phyloP scores from a whole-genome alignment of 2,329 filamentous ascomycete species.

The Lachnellula cervina region DNA sequence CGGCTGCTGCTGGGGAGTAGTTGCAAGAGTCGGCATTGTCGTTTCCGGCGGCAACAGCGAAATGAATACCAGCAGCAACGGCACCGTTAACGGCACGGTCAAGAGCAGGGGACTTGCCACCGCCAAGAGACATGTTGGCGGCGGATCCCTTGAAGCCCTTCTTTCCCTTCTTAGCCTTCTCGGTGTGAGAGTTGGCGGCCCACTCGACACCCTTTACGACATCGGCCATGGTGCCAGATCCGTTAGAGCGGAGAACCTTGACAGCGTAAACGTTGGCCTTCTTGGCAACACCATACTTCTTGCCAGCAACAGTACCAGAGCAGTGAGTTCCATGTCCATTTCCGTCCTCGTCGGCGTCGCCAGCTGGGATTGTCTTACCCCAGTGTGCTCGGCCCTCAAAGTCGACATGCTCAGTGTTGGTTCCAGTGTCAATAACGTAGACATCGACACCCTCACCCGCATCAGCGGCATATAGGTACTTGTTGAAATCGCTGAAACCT shows the following conservation, averaged over 20 bases:
- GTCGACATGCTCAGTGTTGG: conserved; percentile 89
- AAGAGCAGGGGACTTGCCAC: conserved; percentile 90
- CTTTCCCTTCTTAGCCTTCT: conserved; percentile 74
- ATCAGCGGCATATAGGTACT: conserved; percentile 87
- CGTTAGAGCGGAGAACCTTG: conserved; percentile 97
- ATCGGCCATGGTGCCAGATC: conserved; percentile 96
- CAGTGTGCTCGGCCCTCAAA: conserved; percentile 93
- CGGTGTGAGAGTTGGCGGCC: conserved; percentile 74
- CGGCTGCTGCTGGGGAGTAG: conserved; percentile 93
- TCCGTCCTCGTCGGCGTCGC: conserved; percentile 84
- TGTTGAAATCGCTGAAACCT: conserved; percentile 92
- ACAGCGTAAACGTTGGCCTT: conserved; percentile 95
- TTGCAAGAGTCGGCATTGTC: conserved; percentile 99
- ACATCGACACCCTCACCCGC: conserved; percentile 97
- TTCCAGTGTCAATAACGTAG: conserved; percentile 97
- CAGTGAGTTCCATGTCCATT: conserved; percentile 99
- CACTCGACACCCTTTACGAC: conserved; percentile 98
- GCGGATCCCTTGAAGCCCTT: conserved; percentile 98
- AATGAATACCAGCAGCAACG: conserved; percentile 88
- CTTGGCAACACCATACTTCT: conserved; percentile 99
- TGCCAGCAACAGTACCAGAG: conserved; percentile 94
- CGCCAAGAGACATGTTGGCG: conserved; percentile 98
- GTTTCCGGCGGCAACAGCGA: conserved; percentile 96
- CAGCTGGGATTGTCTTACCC: conserved; percentile 90
- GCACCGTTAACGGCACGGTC: conserved; percentile 92